Percentiles rank a stretch among this genome's conserved stretches.
These are phyloP conservation scores for Fragaria iinumae DNA, from an alignment of 306 rosid species.

Conservation along the genomic window DNA sequence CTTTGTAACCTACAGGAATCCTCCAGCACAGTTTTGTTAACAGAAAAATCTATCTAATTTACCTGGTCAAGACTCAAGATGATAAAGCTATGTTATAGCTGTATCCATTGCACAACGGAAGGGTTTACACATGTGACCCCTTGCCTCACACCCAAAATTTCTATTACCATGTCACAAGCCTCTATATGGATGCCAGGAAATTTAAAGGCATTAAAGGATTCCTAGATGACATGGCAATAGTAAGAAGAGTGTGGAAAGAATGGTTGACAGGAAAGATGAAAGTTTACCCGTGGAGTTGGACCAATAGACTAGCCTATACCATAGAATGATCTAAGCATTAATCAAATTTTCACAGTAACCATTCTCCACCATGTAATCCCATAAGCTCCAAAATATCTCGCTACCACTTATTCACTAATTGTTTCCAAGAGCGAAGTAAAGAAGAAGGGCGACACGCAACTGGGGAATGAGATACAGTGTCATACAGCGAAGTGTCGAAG, in stretches of 20 bases:
- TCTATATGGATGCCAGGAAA: conserved; percentile 12
- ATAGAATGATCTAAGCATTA: neutral
- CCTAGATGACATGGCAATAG: neutral
- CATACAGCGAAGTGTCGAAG: neutral
- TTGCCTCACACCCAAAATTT: conserved; percentile 8
- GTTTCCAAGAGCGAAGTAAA: neutral
- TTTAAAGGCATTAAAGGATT: neutral
- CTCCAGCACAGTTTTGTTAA: neutral
- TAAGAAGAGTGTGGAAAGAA: conserved; percentile 1
- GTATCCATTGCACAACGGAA: neutral
- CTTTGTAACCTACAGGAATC: neutral
- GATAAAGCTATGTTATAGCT: conserved; percentile 3
- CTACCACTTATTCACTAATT: neutral
- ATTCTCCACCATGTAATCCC: neutral
- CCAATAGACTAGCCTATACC: neutral
- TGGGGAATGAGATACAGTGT: neutral
- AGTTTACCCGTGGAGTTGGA: neutral
- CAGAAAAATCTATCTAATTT: conserved; percentile 1
- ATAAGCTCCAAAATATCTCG: neutral
- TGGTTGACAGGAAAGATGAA: conserved; percentile 2
- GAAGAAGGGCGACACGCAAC: neutral
- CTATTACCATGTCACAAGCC: conserved; percentile 9
- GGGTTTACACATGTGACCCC: conserved; percentile 7
- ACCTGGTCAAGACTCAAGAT: neutral
- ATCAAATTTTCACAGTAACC: neutral